Evolutionary conservation across 1,139 yeast species (phyloP).

Genomic region (Casaregolazyma suthepensis): DNA sequence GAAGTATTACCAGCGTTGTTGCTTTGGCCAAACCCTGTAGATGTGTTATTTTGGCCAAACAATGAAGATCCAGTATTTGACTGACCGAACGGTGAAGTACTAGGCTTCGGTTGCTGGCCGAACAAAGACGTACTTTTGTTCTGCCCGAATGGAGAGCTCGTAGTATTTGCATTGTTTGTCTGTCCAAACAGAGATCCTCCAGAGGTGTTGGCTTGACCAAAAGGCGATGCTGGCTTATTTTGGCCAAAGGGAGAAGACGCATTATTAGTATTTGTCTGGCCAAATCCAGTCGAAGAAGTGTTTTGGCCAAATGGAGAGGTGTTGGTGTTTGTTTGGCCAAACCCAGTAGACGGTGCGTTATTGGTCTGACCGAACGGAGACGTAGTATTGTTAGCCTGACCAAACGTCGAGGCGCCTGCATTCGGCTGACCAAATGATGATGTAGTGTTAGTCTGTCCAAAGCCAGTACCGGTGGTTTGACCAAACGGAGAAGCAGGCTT

Average conservation of each 20-base stretch:
- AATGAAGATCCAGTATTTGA: slow-evolving; percentile 1
- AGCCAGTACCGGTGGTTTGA: slow-evolving; percentile 27
- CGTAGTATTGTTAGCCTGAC: slow-evolving; percentile 23
- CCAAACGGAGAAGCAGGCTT: slow-evolving; percentile 12
- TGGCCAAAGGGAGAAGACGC: slow-evolving; percentile 19
- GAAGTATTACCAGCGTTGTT: slow-evolving; percentile 24
- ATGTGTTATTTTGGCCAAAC: slow-evolving; percentile 11
- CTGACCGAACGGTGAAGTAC: neutral
- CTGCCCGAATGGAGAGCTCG: slow-evolving; percentile 4
- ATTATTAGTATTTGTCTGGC: slow-evolving; percentile 13
- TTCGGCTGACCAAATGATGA: slow-evolving; percentile 15
- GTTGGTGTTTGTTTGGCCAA: slow-evolving; percentile 19
- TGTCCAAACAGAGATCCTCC: slow-evolving; percentile 28
- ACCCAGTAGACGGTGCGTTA: slow-evolving; percentile 22
- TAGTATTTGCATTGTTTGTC: slow-evolving; percentile 1
- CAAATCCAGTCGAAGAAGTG: slow-evolving; percentile 14
- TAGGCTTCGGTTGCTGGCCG: slow-evolving; percentile 5
- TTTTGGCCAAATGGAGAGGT: slow-evolving; percentile 12
- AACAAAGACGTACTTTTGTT: slow-evolving; percentile 17
- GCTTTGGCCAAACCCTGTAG: slow-evolving; percentile 14
- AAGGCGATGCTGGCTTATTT: slow-evolving; percentile 11
- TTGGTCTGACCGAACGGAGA: slow-evolving; percentile 12
- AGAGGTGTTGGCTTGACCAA: slow-evolving; percentile 27
- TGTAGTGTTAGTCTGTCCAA: slow-evolving; percentile 25
- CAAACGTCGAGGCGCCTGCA: slow-evolving; percentile 26